Evolutionary conservation across 2,329 filamentous ascomycete species (phyloP), one percentile per base, ranked within the genome.

Genomic region (Talaromyces sp.): DNA sequence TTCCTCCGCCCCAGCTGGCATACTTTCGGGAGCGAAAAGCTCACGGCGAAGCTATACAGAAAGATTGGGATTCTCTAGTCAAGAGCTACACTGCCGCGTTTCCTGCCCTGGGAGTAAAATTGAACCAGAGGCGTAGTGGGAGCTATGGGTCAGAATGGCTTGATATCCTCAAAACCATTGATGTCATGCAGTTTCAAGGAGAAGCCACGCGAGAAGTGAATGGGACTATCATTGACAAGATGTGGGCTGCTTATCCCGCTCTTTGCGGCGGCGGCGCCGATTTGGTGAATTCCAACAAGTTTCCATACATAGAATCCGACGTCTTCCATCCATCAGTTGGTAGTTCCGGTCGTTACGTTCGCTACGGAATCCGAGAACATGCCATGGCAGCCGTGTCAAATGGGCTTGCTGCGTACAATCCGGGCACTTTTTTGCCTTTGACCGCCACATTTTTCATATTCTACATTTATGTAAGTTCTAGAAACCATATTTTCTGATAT

Each of bases 351-450:
- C 79, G 84, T 1, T 86, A 85, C 65, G 81, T 96, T 77, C 88
- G 91, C 77, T 95, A 93, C 74, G 92, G 92, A 85, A 91, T 96
- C 71, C 90, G 92, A 78, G 92, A 96, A 84, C 92, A 96, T 79
- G 90, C 81, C 70, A 96, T 96, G 92, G 91, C 90, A 74, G 89
- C 89, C 72, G 90, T 95, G 80, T 88, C 95, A 83, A 96, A 96
- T 67, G 85, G 84, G 3, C 70, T 87, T 7, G 83, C 84, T 0
- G 85, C 84, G 0, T 86, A 77, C 64, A 73, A 76, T 65, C 80
- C 76, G 47, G 80, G 78, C 19, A 83, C 81, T 0, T 79, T 86
- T 64, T 68, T 86, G 1, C 84, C 84, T 0, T 71, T 86, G 15
- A 86, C 83, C 0, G 80, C 81, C 0, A 78, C 77, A 6, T 86